phyloP scores from a whole-genome alignment of 768 basidiomycete genomes.

The Serendipita sp. region DNA sequence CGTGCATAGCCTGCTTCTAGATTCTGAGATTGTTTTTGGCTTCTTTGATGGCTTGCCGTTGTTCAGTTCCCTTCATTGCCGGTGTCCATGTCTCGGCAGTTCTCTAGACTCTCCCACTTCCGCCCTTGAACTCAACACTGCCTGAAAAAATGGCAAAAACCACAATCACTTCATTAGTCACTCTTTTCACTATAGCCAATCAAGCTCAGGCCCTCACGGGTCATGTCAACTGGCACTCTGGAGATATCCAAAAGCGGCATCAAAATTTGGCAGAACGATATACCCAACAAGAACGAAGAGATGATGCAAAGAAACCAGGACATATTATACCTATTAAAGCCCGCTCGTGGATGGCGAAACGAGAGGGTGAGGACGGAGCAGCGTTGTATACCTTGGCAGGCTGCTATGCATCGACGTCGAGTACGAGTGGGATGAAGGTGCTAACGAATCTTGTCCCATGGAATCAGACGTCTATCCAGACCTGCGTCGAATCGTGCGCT shows the following conservation, averaged over 20 bases:
- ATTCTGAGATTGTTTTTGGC: no score
- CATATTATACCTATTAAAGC: background rate
- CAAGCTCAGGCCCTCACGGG: background rate
- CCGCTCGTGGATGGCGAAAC: background rate
- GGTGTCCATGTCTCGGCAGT: no score
- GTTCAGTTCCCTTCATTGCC: no score
- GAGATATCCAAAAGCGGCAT: background rate
- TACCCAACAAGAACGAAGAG: background rate
- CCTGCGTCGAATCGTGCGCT: background rate
- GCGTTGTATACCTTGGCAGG: background rate
- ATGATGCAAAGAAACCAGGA: background rate
- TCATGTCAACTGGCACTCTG: background rate
- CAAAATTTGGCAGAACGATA: background rate
- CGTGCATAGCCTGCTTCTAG: no score
- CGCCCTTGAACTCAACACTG: no score
- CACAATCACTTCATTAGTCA: background rate
- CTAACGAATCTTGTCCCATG: background rate
- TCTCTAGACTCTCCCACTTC: no score
- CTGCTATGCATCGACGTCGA: background rate
- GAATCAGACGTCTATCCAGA: background rate
- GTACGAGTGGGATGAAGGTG: background rate
- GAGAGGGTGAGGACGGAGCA: background rate
- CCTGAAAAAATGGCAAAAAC: background rate
- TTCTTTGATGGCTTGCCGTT: no score
- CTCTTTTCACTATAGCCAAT: background rate